Evolutionary conservation across 352 stramenopile genomes (phyloP), one percentile per base, ranked within the genome.

Genomic region (Globisporangium radiosum): DNA sequence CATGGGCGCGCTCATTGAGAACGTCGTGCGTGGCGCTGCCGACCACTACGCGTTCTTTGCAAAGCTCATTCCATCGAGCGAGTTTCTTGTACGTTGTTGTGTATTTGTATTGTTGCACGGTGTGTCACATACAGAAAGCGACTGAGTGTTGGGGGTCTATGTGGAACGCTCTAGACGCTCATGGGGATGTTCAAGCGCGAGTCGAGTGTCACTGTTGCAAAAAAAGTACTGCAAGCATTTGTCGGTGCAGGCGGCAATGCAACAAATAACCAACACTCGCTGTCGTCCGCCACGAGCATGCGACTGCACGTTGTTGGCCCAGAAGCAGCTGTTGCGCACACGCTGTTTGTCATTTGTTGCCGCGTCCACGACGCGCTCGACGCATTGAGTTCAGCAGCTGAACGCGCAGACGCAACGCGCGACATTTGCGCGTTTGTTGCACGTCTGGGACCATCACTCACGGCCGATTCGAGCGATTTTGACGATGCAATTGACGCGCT

Each of bases 131-230:
- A 10, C 6, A 25, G 36, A 17, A 33, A 17, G 19, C 5, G 10
- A 49, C 50, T 55, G 5, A 37, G 11, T 44, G 15, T 5, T 44
- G 15, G 40, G 40, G 47, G 61, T 47, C 7, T 51, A 15, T 33
- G 36, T 19, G 39, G 11, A 33, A 33, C 25, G 25, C 25, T 59
- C 25, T 36, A 87, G 69, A 74, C 76, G 51, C 68, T 97, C 3
- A 81, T 97, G 66, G 87, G 85, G 0, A 88, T 94, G 77, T 96
- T 97, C 52, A 87, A 87, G 37, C 80, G 74, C 10, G 80, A 91
- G 39, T 76, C 81, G 15, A 96, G 87, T 57, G 78, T 94, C 5
- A 57, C 84, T 17, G 78, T 94, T 9, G 88, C 81, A 7, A 94
- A 94, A 59, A 87, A 93, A 63, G 80, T 96, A 8, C 68, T 96